Conservation (phyloP, 768 basidiomycete species). For the Hericium coralloides region DNA sequence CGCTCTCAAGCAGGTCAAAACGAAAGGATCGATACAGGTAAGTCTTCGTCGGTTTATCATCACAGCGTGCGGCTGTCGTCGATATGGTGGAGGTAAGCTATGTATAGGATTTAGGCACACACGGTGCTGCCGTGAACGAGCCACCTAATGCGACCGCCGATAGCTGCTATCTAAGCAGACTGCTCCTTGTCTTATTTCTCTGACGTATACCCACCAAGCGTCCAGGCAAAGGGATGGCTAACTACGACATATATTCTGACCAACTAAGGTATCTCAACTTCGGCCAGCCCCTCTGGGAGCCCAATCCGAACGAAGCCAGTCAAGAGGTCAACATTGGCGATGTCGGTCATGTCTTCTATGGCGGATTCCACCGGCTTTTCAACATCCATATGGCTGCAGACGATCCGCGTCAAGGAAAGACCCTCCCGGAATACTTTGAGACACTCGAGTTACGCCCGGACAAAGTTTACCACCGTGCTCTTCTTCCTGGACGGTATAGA, state of each 20-base stretch:
- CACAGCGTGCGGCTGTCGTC: no score
- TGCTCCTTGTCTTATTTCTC: no score
- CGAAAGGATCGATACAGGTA: no score
- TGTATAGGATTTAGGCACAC: no score
- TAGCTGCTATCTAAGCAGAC: no score
- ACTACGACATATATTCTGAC: not conserved
- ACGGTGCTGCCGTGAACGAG: no score
- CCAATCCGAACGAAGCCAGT: not conserved
- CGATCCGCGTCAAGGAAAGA: not conserved
- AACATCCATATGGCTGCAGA: not conserved
- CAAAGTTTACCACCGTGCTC: not conserved
- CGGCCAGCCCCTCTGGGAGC: not conserved
- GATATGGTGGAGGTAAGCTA: no score
- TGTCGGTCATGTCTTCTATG: not conserved
- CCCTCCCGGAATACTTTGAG: not conserved
- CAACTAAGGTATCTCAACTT: not conserved
- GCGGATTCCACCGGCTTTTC: no score
- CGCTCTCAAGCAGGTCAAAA: no score
- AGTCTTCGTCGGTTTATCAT: no score
- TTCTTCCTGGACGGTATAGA: not conserved
- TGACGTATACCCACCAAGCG: no score
- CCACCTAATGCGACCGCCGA: no score
- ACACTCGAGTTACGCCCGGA: not conserved
- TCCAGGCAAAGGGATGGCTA: not conserved
- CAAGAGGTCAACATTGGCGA: not conserved